Conservation (phyloP, 163 green algal genomes). For the Coccomyxa subellipsoidea region DNA sequence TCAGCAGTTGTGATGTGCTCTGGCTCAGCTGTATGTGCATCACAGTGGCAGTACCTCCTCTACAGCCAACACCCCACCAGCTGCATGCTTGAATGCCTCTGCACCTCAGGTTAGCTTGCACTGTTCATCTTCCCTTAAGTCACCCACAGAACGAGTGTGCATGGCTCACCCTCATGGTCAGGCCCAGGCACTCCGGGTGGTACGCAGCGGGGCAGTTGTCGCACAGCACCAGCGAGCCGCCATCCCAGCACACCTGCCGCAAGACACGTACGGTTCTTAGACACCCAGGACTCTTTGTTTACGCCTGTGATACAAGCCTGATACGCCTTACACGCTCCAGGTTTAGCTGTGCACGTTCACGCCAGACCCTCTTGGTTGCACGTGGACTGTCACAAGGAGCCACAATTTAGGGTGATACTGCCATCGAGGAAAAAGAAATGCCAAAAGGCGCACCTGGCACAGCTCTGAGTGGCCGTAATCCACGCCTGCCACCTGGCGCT, state of each 20-base stretch:
- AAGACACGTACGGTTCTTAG: no score
- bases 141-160: not conserved
- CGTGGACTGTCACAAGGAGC: slow-evolving; percentile 10
- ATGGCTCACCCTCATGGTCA: slow-evolving; percentile 26
- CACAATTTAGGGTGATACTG: no score
- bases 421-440: not conserved
- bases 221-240: slow-evolving; percentile 66
- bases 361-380: no score
- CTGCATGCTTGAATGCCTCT: slow-evolving; percentile 16
- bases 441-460: slow-evolving; percentile 38
- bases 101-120: no score
- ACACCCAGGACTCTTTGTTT: no score
- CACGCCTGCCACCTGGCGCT: slow-evolving; percentile 41
- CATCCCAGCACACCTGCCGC: slow-evolving; percentile 62
- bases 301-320: no score
- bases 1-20: no score
- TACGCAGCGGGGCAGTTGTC: slow-evolving; percentile 61
- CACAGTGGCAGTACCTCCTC: not conserved
- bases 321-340: no score
- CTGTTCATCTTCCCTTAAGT: no score
- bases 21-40: no score
- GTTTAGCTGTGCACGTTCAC: no score
- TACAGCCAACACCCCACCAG: not conserved
- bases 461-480: slow-evolving; percentile 52
- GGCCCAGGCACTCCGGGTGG: slow-evolving; percentile 61